These are phyloP conservation scores for Xylariaceae sp. DNA, from an alignment of 2,329 filamentous ascomycete genomes.

Conservation along the genomic window DNA sequence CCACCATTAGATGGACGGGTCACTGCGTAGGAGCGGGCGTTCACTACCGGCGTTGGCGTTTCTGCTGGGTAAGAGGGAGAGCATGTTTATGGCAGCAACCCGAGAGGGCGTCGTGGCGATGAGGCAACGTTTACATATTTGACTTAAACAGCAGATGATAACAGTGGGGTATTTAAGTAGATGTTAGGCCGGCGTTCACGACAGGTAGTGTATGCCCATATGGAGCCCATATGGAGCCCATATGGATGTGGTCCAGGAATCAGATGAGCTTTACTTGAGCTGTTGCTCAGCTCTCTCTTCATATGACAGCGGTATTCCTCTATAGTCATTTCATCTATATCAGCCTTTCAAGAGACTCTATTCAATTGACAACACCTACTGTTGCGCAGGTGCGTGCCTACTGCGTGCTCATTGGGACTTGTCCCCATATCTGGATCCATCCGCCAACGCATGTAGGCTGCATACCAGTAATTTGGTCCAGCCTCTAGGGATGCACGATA, in stretches of 20 bases:
- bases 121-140: conserved; percentile 2
- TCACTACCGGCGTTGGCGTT: conserved; percentile 16
- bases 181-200: conserved; percentile 6
- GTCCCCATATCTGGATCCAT: no score
- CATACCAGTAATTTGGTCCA: no score
- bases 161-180: background rate
- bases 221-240: no score
- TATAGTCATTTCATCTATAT: conserved; percentile 1
- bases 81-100: conserved; percentile 5
- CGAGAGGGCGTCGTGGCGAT: conserved; percentile 5
- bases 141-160: no score
- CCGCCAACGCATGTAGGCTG: no score
- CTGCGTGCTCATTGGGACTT: no score
- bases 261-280: background rate
- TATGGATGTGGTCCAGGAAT: no score
- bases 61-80: conserved; percentile 10
- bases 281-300: conserved; percentile 3
- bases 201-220: conserved; percentile 1
- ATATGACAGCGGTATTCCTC: conserved; percentile 15
- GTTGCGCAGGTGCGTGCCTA: background rate
- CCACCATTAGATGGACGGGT: background rate
- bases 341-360: background rate
- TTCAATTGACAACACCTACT: background rate
- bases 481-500: no score
- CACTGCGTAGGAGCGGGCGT: conserved; percentile 4